Conservation (phyloP, 176 grass and related monocot species). For the Tillandsia fasciculata region DNA sequence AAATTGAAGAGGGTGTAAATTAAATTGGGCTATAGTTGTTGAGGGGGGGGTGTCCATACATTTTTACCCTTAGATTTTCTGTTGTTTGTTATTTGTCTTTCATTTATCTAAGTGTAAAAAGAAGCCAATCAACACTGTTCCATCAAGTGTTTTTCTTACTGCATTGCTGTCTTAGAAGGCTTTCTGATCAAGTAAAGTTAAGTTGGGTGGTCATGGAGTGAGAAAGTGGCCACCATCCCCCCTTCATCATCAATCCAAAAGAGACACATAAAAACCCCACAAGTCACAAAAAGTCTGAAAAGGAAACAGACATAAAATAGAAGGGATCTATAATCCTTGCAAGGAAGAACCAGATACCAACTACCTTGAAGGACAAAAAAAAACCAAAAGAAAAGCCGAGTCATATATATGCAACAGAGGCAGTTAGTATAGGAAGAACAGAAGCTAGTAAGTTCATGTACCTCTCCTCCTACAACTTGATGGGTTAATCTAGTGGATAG, state of each 20-base stretch:
- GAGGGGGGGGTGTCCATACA: too few relatives aligned
- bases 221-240: conserved; percentile 34
- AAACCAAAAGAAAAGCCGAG: not conserved
- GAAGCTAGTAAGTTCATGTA: not conserved
- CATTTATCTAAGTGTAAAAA: not conserved
- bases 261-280: conserved; percentile 40
- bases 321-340: conserved; percentile 8
- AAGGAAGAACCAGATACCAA: conserved; percentile 11
- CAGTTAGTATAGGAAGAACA: not conserved
- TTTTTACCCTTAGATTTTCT: not conserved
- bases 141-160: conserved; percentile 29
- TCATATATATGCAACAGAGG: not conserved
- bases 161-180: conserved; percentile 32
- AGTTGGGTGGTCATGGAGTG: conserved; percentile 49
- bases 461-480: not conserved
- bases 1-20: not conserved
- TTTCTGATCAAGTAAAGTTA: conserved; percentile 70
- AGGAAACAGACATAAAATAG: conserved; percentile 16
- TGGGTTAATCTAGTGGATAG: not conserved
- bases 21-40: not conserved
- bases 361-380: conserved; percentile 5
- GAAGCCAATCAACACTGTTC: conserved; percentile 11
- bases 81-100: not conserved
- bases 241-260: conserved; percentile 32
- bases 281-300: conserved; percentile 24